Percentiles rank a stretch among this genome's conserved stretches.
Conservation (phyloP, 2,329 filamentous ascomycete species). For the Penicillium sp. region DNA sequence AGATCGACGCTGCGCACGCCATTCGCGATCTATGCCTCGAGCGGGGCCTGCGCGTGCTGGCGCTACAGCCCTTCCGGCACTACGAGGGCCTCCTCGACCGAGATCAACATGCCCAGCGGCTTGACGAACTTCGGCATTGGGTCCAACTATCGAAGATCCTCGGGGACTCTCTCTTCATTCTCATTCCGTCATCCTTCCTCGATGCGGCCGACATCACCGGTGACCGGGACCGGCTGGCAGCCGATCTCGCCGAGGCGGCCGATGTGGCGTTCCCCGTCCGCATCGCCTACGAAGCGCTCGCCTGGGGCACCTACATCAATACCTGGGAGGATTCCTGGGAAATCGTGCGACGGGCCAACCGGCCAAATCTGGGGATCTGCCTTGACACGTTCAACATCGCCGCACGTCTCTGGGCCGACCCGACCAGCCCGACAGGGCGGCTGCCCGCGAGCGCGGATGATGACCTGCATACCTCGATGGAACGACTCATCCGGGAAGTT, state of each 20-base stretch:
- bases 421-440: conserved; percentile 52
- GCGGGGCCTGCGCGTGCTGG: conserved; percentile 57
- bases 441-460: conserved; percentile 52
- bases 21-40: conserved; percentile 54
- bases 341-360: conserved; percentile 61
- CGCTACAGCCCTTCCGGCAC: conserved; percentile 69
- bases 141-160: conserved; percentile 16
- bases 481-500: conserved; percentile 53
- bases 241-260: conserved; percentile 21
- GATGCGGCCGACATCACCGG: conserved; percentile 17
- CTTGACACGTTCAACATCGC: conserved; percentile 77
- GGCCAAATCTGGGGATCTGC: conserved; percentile 70
- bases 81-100: conserved; percentile 57
- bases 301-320: conserved; percentile 67
- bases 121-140: conserved; percentile 25
- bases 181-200: conserved; percentile 26
- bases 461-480: conserved; percentile 54
- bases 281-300: conserved; percentile 68
- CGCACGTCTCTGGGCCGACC: conserved; percentile 67
- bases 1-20: conserved; percentile 51
- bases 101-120: conserved; percentile 12
- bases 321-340: conserved; percentile 72
- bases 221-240: conserved; percentile 18
- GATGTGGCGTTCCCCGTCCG: conserved; percentile 21
- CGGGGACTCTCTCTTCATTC: conserved; percentile 21